Conservation (phyloP, 1,284 basidiomycete genomes). For the Naganishia cerealis region DNA sequence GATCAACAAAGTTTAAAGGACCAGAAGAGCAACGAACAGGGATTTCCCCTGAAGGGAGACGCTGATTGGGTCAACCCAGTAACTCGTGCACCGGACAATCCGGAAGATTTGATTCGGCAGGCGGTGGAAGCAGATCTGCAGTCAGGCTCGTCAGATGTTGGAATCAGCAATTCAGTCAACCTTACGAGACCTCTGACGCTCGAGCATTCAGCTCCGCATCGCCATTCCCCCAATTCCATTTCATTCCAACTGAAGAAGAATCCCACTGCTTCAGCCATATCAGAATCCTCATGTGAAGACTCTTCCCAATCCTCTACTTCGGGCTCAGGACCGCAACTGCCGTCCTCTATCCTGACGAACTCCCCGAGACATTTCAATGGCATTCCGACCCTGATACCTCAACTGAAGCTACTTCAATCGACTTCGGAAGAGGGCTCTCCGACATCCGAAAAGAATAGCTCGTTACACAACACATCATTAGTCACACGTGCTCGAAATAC, state of each 20-base stretch:
- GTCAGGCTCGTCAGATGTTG: constrained; percentile 1
- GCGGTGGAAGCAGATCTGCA: constrained; percentile 31
- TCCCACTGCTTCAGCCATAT: constrained; percentile 42
- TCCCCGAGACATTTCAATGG: background rate
- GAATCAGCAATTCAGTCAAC: background rate
- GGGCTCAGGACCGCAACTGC: background rate
- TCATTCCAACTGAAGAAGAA: constrained; percentile 30
- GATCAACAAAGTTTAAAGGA: background rate
- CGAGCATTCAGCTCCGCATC: background rate
- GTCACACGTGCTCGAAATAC: constrained; percentile 39
- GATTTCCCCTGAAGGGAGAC: background rate
- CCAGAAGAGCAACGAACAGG: constrained; percentile 4
- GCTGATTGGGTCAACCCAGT: constrained; percentile 49
- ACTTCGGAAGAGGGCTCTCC: constrained; percentile 8
- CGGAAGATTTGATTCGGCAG: constrained; percentile 39
- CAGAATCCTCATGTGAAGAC: constrained; percentile 31
- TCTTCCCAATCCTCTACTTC: constrained; percentile 7
- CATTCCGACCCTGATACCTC: constrained; percentile 14
- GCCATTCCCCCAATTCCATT: background rate
- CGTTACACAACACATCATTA: constrained; percentile 35
- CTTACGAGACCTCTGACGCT: background rate
- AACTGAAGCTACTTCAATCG: constrained; percentile 1
- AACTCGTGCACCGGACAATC: constrained; percentile 43
- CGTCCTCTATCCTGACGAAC: constrained; percentile 26
- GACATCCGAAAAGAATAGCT: constrained; percentile 1